Conservation (phyloP, 2,329 filamentous ascomycete species). For the Acrodontium crateriforme region DNA sequence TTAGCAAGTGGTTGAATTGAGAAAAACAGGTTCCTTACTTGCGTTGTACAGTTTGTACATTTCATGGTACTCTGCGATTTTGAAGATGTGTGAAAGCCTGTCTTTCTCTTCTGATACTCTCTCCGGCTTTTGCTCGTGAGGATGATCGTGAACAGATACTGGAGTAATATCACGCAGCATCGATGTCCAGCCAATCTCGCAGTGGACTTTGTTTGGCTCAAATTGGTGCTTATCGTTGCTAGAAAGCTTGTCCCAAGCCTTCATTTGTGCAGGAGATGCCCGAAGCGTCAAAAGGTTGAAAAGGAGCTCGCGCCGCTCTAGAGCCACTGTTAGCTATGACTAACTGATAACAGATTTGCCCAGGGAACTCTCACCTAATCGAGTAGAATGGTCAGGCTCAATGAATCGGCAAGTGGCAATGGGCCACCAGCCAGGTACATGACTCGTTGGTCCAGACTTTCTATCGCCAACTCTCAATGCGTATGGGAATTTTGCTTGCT, state of each 20-base stretch:
- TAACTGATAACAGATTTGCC: not conserved
- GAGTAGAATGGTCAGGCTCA: constrained; percentile 61
- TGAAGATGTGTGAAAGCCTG: too few species aligned
- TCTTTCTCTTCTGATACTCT: too few species aligned
- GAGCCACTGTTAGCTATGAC: constrained; percentile 4
- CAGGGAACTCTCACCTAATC: constrained; percentile 38
- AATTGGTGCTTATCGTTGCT: too few species aligned
- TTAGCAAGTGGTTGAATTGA: too few species aligned
- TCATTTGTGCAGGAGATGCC: constrained; percentile 14
- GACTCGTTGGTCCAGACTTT: constrained; percentile 7
- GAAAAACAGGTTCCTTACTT: too few species aligned
- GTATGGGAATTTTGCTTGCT: constrained; percentile 62
- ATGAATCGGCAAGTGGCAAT: constrained; percentile 43
- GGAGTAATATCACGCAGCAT: too few species aligned
- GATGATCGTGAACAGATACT: too few species aligned
- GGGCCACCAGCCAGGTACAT: constrained; percentile 24
- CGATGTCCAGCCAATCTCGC: too few species aligned
- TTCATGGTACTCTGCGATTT: too few species aligned
- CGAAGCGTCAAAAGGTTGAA: constrained; percentile 19
- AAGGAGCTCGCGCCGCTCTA: constrained; percentile 18
- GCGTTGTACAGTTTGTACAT: too few species aligned
- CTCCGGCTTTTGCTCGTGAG: too few species aligned
- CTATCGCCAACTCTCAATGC: constrained; percentile 46
- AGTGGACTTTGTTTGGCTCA: too few species aligned
- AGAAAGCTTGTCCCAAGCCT: constrained; percentile 16